Evolutionary conservation across 495 filamentous ascomycete genomes (phyloP), one percentile per base, ranked within the genome.

Genomic region (Lindgomyces ingoldianus): DNA sequence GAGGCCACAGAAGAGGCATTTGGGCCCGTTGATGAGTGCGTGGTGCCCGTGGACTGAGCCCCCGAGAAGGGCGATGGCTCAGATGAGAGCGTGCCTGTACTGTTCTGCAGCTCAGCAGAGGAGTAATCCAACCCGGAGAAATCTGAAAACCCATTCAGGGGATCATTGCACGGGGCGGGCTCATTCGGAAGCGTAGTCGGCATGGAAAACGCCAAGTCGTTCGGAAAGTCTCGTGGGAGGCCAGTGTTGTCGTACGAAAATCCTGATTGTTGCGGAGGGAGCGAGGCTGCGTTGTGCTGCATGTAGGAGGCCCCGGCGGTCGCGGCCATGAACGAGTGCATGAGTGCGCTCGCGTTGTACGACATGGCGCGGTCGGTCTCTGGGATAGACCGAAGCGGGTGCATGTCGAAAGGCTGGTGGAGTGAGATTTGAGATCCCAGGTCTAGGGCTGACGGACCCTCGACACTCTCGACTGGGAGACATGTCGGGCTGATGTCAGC

Each of bases 51-150:
- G 12, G 68, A 67, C 29, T 61, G 68, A 24, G 64, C 48, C n/a
- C 68, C 68, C 16, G 68, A 71, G 64, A 68, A 71, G 8, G 68
- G 68, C 8, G 68, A 71, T 1, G 49, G 64, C 27, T 67, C 68
- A 3, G 68, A 63, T 16, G 68, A 71, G 9, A 68, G 8, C 4
- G 64, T 64, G 6, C 56, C 68, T 4, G 55, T 41, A 39, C 64
- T 65, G 14, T 71, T 57, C 48, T 64, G 63, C 27, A 26, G 49
- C 18, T 64, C 53, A 21, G 59, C 50, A 11, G 68, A 48, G 26
- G 59, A 8, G 54, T 65, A 70, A 30, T 66, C 67, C 10, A 58
- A 56, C 24, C 9, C 21, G 39, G 44, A 41, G 19, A 58, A 63
- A 19, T 70, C 67, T 16, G 27, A 26, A 25, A 50, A 60, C 2